Evolutionary conservation across 139 green algal genomes (phyloP).

Genomic region (Tetradesmus lagerheimii): DNA sequence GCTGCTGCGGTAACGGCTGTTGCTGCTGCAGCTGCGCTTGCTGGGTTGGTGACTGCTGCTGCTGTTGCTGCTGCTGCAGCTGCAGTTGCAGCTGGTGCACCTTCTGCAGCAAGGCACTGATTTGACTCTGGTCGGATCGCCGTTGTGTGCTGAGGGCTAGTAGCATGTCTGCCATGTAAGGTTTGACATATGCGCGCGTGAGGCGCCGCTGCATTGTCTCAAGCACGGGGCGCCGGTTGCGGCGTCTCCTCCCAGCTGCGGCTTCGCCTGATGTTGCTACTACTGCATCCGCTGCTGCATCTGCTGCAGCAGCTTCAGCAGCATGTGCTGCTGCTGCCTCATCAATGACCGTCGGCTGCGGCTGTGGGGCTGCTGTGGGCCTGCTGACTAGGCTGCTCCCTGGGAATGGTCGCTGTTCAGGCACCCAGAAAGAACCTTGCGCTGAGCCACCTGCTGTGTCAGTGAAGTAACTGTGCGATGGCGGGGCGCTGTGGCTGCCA

Average conservation of each 20-base stretch:
- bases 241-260: too few species aligned
- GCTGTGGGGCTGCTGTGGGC: neutral
- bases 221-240: neutral
- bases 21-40: neutral
- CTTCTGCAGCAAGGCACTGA: neutral
- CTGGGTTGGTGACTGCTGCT: too few species aligned
- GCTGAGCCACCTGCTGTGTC: neutral
- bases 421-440: neutral
- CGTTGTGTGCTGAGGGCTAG: neutral
- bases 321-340: too few species aligned
- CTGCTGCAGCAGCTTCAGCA: neutral
- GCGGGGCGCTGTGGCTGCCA: neutral
- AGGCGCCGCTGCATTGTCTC: neutral
- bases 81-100: neutral
- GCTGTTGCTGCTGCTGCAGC: neutral
- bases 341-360: neutral
- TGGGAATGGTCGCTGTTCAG: neutral
- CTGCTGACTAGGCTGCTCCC: neutral
- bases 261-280: neutral
- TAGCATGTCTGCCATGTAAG: neutral
- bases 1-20: neutral
- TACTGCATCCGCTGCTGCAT: neutral
- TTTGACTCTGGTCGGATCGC: neutral
- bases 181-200: neutral
- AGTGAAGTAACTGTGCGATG: neutral